Percentiles rank a stretch among this genome's conserved stretches.
Evolutionary conservation across 148 eudicot species (phyloP).

Genomic region (Vaccinium myrtillus): DNA sequence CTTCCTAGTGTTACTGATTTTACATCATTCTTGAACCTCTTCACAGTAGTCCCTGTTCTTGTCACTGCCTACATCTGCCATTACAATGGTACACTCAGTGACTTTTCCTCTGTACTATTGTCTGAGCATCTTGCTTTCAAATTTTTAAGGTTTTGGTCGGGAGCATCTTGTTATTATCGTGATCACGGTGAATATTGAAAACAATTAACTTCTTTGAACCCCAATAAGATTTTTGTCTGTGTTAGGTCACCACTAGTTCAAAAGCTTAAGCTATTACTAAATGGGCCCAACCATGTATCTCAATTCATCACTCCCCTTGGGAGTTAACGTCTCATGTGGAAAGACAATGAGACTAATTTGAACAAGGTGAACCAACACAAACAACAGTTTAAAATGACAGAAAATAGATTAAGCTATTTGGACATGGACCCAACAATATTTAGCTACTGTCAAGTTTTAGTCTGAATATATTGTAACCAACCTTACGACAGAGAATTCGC

Average conservation of each 20-base stretch:
- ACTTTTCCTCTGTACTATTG: not conserved
- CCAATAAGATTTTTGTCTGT: not conserved
- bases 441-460: not conserved
- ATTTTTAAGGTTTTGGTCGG: not conserved
- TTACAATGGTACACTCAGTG: slow-evolving; percentile 62
- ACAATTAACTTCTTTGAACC: not conserved
- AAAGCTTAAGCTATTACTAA: not conserved
- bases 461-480: not conserved
- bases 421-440: not conserved
- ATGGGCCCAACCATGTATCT: not conserved
- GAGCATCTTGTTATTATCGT: not conserved
- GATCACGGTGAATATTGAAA: not conserved
- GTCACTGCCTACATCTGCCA: slow-evolving; percentile 95
- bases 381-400: not conserved
- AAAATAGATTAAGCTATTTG: not conserved
- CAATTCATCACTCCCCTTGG: not conserved
- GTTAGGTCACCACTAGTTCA: not conserved
- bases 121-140: not conserved
- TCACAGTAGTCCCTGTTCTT: slow-evolving; percentile 87
- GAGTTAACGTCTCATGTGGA: not conserved
- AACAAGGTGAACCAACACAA: not conserved
- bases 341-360: not conserved
- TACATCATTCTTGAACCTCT: slow-evolving; percentile 61
- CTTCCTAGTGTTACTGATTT: slow-evolving; percentile 58
- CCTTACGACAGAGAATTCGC: not conserved